Evolutionary conservation across 163 green algal species (phyloP).

Genomic region (Prototheca cutis): DNA sequence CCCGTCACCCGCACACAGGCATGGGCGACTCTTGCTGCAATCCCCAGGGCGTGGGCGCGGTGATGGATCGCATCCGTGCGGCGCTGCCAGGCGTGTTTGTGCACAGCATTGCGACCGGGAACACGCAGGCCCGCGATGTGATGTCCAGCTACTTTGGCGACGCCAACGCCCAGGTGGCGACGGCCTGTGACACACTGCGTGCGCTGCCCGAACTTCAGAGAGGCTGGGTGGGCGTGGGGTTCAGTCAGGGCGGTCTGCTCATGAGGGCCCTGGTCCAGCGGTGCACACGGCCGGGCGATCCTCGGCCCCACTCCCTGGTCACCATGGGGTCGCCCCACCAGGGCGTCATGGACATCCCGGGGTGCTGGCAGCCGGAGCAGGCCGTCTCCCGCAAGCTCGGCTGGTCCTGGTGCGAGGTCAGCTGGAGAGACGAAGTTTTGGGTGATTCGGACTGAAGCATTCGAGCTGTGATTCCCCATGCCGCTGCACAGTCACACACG

Average conservation of each 20-base stretch:
- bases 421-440: background rate
- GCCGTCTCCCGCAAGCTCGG: no score
- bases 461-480: background rate
- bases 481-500: no score
- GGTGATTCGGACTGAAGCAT: no score
- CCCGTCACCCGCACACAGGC: constrained; percentile 11
- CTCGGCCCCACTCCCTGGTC: constrained; percentile 52
- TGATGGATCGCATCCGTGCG: constrained; percentile 34
- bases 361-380: constrained; percentile 28
- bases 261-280: constrained; percentile 63
- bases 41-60: constrained; percentile 33
- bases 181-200: constrained; percentile 54
- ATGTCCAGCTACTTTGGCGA: constrained; percentile 64
- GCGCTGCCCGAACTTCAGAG: constrained; percentile 42
- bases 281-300: constrained; percentile 49
- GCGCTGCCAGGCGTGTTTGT: constrained; percentile 54
- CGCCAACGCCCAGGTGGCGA: constrained; percentile 56
- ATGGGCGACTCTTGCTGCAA: constrained; percentile 65
- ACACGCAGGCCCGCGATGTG: constrained; percentile 32
- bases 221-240: constrained; percentile 87
- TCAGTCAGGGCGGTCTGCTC: constrained; percentile 63
- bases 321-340: constrained; percentile 81
- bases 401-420: background rate
- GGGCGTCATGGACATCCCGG: constrained; percentile 59
- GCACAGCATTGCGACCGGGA: constrained; percentile 55